Base-by-base conservation (phyloP, 495 filamentous ascomycete species). In the Terfezia boudieri region DNA sequence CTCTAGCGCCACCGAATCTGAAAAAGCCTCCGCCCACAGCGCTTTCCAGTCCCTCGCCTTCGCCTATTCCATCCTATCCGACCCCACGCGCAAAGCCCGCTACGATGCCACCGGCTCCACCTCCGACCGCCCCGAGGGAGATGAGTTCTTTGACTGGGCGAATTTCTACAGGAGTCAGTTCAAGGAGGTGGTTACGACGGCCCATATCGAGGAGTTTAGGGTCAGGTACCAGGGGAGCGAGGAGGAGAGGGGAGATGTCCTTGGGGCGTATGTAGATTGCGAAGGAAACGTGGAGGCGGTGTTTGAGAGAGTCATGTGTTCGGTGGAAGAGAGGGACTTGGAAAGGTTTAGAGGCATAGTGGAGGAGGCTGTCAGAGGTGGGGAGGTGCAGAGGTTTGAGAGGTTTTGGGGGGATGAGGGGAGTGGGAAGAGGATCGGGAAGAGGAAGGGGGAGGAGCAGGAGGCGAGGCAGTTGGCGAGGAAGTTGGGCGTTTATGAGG, bases 51-150 rank as follows among this genome's bases (percentile, higher is more conserved):
- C 79, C 53, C 79, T 96, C 60, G 90, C 88, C 9, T 88, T 95
- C 58, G 88, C 92, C 48, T 93, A 96, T 62, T 86, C 84, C 16
- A 80, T 98, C 50, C 78, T 98, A 49, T 94, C 85, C 26, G 84
- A 94, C 56, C 69, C 77, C 9, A 69, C 71, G 4, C 77, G 88
- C 36, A 82, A 89, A 52, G 76, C 75, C 51, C 80, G 85, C 56
- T 98, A 94, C 68, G 88, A 98, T 65, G 71, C 73, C 55, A 94
- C 89, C 0, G 90, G 90, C 54, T 84, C 77, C 51, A 96, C 88
- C 0, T 76, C 80, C 2, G 84, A 81, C 61, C 55, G 59, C 7
- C n/a, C n/a, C 22, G 49, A 51, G 11, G n/a, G 6, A 7, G 49
- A 51, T 4, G 61, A 59, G 22, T 37, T 26, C 4, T 96, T 96